These are phyloP conservation scores for Limonium bicolor DNA, from an alignment of 148 eudicot genomes.

Conservation along the genomic window DNA sequence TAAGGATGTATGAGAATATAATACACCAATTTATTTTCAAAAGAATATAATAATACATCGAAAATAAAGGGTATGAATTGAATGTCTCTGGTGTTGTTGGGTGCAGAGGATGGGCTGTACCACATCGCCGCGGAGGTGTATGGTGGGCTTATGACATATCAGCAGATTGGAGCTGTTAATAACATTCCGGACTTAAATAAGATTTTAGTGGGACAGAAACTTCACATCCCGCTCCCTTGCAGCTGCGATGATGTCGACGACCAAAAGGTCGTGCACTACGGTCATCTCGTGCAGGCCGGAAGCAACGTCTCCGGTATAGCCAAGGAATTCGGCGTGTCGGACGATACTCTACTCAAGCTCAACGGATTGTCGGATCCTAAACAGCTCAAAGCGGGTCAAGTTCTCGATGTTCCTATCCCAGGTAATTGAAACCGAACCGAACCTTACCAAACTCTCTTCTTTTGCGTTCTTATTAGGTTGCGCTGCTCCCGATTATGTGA, in stretches of 20 bases:
- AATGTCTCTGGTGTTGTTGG: too few relatives aligned
- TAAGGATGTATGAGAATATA: too few relatives aligned
- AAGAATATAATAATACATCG: too few relatives aligned
- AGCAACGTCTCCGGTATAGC: constrained; percentile 39
- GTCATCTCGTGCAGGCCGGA: constrained; percentile 31
- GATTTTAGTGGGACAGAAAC: constrained; percentile 28
- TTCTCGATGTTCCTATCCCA: constrained; percentile 76
- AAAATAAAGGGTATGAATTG: too few relatives aligned
- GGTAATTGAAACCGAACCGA: too few relatives aligned
- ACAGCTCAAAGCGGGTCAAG: constrained; percentile 36
- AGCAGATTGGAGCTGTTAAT: constrained; percentile 38
- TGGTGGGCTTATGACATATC: constrained; percentile 29
- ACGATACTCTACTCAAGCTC: constrained; percentile 23
- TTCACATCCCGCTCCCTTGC: constrained; percentile 82
- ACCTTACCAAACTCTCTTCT: too few relatives aligned
- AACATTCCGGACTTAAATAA: constrained; percentile 15
- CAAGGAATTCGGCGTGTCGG: constrained; percentile 19
- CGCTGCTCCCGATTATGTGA: too few relatives aligned
- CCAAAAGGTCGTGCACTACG: constrained; percentile 53
- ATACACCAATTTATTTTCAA: too few relatives aligned
- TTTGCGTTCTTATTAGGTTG: not conserved
- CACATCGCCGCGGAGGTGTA: constrained; percentile 18
- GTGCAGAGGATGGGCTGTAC: not conserved
- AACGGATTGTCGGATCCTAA: constrained; percentile 33
- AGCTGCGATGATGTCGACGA: constrained; percentile 82